Evolutionary conservation across 768 basidiomycete genomes (phyloP).

Genomic region (Suillus subalutaceus): DNA sequence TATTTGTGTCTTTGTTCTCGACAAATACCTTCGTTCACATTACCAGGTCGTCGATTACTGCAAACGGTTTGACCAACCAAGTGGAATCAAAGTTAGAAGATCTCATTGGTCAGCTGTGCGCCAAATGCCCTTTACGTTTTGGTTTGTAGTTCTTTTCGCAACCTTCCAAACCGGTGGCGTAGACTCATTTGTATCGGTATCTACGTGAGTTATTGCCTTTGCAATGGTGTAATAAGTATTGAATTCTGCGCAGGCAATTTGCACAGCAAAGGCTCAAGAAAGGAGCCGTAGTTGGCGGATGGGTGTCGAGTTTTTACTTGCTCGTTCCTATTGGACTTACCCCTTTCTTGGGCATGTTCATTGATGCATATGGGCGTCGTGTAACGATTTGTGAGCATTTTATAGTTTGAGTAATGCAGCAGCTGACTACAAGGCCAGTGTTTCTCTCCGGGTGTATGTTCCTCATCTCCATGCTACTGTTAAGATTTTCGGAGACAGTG

Average conservation of each 20-base stretch:
- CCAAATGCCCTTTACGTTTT: constrained; percentile 42
- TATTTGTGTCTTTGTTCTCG: constrained; percentile 37
- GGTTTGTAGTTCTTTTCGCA: constrained; percentile 42
- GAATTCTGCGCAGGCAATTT: constrained; percentile 35
- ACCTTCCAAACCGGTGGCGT: constrained; percentile 47
- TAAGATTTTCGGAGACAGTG: constrained; percentile 41
- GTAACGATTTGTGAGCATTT: constrained; percentile 39
- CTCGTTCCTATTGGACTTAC: constrained; percentile 42
- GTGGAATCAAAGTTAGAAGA: constrained; percentile 24
- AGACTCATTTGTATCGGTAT: constrained; percentile 46
- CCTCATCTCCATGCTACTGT: constrained; percentile 43
- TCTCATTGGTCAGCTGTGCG: constrained; percentile 37
- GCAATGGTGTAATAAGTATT: background rate
- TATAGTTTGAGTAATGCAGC: background rate
- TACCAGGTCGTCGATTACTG: constrained; percentile 40
- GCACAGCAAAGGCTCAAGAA: constrained; percentile 44
- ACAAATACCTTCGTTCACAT: constrained; percentile 36
- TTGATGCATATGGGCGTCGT: constrained; percentile 42
- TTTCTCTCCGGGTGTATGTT: constrained; percentile 43
- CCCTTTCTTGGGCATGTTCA: constrained; percentile 43
- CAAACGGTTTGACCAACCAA: constrained; percentile 31
- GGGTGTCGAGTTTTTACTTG: constrained; percentile 47
- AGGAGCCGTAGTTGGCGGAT: constrained; percentile 46
- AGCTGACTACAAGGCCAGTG: constrained; percentile 25
- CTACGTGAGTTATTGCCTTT: constrained; percentile 35